These are phyloP conservation scores for Aspergillus biplanus DNA, from an alignment of 495 filamentous ascomycete species.

Conservation along the genomic window DNA sequence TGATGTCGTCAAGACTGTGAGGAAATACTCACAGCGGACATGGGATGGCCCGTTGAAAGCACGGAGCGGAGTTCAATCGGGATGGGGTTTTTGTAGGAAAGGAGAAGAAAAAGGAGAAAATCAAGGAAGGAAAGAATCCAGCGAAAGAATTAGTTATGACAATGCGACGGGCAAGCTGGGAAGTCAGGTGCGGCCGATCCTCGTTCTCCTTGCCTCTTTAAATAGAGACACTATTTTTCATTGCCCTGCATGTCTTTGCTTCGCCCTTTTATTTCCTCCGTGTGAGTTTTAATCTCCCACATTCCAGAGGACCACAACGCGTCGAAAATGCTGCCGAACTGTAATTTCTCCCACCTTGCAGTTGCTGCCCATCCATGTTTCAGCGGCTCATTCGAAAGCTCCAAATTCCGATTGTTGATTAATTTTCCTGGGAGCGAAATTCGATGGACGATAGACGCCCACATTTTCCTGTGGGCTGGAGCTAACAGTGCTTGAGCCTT, in stretches of 20 bases:
- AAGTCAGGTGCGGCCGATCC: conserved; percentile 1
- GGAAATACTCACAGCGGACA: neutral
- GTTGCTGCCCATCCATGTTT: neutral
- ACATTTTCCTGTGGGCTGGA: neutral
- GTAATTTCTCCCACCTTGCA: neutral
- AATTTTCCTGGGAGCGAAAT: neutral
- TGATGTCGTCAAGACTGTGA: conserved; percentile 21
- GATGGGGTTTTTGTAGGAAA: neutral
- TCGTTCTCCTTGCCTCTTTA: neutral
- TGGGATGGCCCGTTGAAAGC: neutral
- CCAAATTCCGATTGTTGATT: neutral
- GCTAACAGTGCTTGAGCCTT: conserved; percentile 12
- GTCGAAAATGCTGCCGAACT: no score
- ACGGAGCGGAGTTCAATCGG: neutral
- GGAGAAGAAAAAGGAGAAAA: neutral
- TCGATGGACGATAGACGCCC: neutral
- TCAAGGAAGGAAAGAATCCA: neutral
- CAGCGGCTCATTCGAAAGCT: neutral
- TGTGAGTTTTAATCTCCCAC: neutral
- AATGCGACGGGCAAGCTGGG: neutral
- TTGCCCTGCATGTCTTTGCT: neutral
- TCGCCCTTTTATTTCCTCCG: no score
- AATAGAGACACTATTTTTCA: neutral
- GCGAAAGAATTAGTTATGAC: neutral
- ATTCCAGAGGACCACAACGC: neutral